A percentile compares a stretch with the other conserved stretches of the same genome.
phyloP scores from a whole-genome alignment of 139 green algal species.

The Volvox reticuliferus region DNA sequence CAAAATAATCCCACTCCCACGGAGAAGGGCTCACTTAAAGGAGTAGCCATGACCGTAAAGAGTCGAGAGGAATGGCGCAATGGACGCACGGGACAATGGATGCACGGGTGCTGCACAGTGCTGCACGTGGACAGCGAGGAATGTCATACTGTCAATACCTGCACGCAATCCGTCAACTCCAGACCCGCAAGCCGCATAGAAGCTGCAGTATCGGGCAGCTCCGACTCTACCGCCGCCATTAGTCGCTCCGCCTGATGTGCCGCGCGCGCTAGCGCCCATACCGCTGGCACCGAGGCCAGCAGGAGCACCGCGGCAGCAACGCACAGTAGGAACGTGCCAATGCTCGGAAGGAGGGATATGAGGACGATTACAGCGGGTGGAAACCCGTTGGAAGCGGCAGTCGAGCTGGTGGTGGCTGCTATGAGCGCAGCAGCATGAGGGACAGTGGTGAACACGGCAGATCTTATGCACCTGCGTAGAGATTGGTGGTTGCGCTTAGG shows the following conservation, averaged over 20 bases:
- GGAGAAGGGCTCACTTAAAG: too few relatives aligned
- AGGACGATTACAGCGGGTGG: not conserved
- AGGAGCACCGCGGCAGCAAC: not conserved
- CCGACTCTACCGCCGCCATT: conserved; percentile 13
- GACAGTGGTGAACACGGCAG: too few relatives aligned
- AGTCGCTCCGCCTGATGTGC: not conserved
- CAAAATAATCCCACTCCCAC: too few relatives aligned
- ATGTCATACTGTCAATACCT: conserved; percentile 4
- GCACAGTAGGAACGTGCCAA: conserved; percentile 13
- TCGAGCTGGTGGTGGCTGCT: not conserved
- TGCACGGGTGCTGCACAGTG: too few relatives aligned
- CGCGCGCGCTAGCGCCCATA: conserved; percentile 8
- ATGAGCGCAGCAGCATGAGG: not conserved
- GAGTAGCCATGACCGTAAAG: too few relatives aligned
- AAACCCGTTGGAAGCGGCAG: not conserved
- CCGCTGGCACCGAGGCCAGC: conserved; percentile 21
- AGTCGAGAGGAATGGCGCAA: too few relatives aligned
- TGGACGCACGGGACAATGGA: too few relatives aligned
- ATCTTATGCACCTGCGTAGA: too few relatives aligned
- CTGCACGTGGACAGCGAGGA: too few relatives aligned
- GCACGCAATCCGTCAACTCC: conserved; percentile 45
- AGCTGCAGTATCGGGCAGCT: conserved; percentile 40
- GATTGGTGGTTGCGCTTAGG: too few relatives aligned
- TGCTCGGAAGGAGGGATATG: not conserved
- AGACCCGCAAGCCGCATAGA: conserved; percentile 32